Evolutionary conservation across 768 basidiomycete genomes (phyloP).

Genomic region (Thelephora ganbajun): DNA sequence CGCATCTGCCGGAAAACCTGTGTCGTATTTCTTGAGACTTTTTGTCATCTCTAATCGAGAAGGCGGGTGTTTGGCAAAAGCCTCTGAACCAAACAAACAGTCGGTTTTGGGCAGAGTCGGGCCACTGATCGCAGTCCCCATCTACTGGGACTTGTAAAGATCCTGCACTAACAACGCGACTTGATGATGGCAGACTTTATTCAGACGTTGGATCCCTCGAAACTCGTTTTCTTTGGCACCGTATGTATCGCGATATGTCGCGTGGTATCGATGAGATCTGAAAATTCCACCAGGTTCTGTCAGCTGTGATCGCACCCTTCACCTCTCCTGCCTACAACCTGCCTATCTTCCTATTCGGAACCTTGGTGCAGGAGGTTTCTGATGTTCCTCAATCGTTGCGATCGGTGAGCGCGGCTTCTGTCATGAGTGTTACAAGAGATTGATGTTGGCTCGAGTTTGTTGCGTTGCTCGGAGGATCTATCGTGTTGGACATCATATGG

Average conservation of each 20-base stretch:
- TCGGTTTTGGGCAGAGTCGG: background rate
- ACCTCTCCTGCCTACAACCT: constrained; percentile 60
- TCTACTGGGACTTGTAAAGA: too few relatives aligned
- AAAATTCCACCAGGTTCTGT: constrained; percentile 32
- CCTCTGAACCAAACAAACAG: background rate
- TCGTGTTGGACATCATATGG: constrained; percentile 62
- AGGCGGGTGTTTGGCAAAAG: background rate
- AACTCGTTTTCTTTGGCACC: constrained; percentile 48
- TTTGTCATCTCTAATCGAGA: background rate
- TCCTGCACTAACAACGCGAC: background rate
- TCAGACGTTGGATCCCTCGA: constrained; percentile 58
- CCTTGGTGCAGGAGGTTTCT: constrained; percentile 53
- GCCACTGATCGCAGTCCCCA: too few relatives aligned
- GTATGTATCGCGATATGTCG: constrained; percentile 22
- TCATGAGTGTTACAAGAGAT: background rate
- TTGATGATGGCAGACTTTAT: constrained; percentile 44
- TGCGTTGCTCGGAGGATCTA: constrained; percentile 44
- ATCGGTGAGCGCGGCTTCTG: constrained; percentile 26
- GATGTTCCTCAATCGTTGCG: constrained; percentile 55
- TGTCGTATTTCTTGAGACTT: constrained; percentile 29
- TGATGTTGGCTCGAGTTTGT: constrained; percentile 35
- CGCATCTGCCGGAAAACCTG: constrained; percentile 76
- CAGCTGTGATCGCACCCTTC: constrained; percentile 44
- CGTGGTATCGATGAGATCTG: background rate
- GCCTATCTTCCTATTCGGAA: constrained; percentile 71